A percentile compares a stretch with the other conserved stretches of the same genome.
Evolutionary conservation across 192 early-diverging fungal genomes (phyloP).

Genomic region (Neocallimastix lanati): DNA sequence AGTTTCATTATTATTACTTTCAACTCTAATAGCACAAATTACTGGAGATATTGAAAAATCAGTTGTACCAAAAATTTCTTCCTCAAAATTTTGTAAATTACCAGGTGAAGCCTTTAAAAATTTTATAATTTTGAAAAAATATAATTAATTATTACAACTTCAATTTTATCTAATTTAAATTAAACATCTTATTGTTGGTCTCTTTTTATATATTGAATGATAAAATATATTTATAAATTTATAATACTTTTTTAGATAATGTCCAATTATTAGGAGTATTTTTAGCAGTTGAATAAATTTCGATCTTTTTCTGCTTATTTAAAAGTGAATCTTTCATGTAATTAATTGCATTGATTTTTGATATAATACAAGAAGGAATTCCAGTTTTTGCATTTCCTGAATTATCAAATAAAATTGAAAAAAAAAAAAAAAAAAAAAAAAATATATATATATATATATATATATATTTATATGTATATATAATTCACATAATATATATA

Average conservation of each 20-base stretch:
- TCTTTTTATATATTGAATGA: no score
- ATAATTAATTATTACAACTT: no score
- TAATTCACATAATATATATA: no score
- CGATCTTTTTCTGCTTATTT: neutral
- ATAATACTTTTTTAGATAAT: no score
- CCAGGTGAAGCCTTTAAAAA: slow-evolving; percentile 72
- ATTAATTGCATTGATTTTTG: neutral
- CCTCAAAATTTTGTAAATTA: slow-evolving; percentile 79
- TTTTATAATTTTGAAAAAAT: no score
- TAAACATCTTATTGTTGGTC: no score
- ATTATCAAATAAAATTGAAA: no score
- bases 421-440: no score
- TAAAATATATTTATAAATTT: no score
- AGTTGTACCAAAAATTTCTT: slow-evolving; percentile 58
- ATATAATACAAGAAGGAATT: neutral
- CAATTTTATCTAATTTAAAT: no score
- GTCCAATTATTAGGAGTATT: neutral
- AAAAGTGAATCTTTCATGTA: neutral
- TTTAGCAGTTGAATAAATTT: neutral
- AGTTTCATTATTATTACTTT: slow-evolving; percentile 36
- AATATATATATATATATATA: no score
- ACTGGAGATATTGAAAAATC: slow-evolving; percentile 58
- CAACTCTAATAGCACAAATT: slow-evolving; percentile 57
- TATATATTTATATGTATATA: no score
- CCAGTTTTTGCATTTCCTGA: neutral